phyloP scores from a whole-genome alignment of 345 rosid species.

The Citrus maxima region DNA sequence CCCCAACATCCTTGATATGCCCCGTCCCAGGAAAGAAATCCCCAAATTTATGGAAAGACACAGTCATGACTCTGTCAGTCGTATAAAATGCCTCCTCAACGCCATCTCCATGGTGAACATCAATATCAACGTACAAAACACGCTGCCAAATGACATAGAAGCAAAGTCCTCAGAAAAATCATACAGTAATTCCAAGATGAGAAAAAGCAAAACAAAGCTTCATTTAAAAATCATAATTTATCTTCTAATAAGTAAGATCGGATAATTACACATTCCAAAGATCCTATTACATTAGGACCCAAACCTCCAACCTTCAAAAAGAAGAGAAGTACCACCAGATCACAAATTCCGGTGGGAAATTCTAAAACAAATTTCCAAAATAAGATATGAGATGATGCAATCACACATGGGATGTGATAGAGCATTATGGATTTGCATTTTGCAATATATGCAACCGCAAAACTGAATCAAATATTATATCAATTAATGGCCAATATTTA shows the following conservation, averaged over 20 bases:
- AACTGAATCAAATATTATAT: not conserved
- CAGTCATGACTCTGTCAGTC: slow-evolving; percentile 99
- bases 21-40: slow-evolving; percentile 98
- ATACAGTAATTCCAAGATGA: not conserved
- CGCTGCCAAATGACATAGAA: slow-evolving; percentile 54
- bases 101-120: slow-evolving; percentile 98
- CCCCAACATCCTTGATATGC: slow-evolving; percentile 77
- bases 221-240: not conserved
- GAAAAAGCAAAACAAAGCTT: not conserved
- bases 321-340: not conserved
- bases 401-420: not conserved
- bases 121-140: slow-evolving; percentile 88
- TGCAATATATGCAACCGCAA: not conserved
- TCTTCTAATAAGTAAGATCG: not conserved
- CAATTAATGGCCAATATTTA: not conserved
- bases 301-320: not conserved
- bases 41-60: slow-evolving; percentile 95
- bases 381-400: not conserved
- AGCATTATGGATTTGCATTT: not conserved
- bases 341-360: not conserved
- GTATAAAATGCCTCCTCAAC: slow-evolving; percentile 98
- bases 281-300: not conserved
- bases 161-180: slow-evolving; percentile 10
- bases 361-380: not conserved
- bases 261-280: not conserved